phyloP scores from a whole-genome alignment of 768 basidiomycete species.

The Lactifluus hygrophoroides region DNA sequence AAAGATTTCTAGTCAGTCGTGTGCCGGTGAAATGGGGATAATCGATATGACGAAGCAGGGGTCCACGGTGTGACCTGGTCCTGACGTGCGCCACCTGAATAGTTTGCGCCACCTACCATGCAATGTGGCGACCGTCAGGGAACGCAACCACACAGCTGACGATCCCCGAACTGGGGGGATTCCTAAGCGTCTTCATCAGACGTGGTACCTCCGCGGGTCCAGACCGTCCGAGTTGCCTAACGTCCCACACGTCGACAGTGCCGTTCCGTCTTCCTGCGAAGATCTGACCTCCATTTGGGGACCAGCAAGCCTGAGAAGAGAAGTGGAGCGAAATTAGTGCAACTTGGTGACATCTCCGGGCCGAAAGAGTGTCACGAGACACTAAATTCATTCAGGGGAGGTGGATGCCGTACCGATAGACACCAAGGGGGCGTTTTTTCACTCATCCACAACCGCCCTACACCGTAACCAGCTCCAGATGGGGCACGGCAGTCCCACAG shows the following conservation, averaged over 20 bases:
- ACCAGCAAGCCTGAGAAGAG: slow-evolving; percentile 99
- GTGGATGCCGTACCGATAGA: slow-evolving; percentile 59
- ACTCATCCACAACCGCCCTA: slow-evolving; percentile 80
- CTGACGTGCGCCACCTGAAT: slow-evolving; percentile 2
- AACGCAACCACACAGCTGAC: slow-evolving; percentile 89
- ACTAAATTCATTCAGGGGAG: background rate
- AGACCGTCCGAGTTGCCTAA: slow-evolving; percentile 65
- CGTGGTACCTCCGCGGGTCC: slow-evolving; percentile 60
- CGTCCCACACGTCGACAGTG: slow-evolving; percentile 90
- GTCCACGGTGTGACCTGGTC: background rate
- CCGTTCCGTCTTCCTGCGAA: slow-evolving; percentile 89
- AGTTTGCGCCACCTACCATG: slow-evolving; percentile 56
- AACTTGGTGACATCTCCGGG: background rate
- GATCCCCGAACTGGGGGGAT: slow-evolving; percentile 81
- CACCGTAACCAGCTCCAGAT: slow-evolving; percentile 48
- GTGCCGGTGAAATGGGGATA: background rate
- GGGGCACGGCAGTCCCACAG: slow-evolving; percentile 82
- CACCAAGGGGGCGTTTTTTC: slow-evolving; percentile 96
- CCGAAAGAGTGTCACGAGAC: slow-evolving; percentile 3
- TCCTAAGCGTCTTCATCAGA: slow-evolving; percentile 72
- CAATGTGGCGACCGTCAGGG: slow-evolving; percentile 86
- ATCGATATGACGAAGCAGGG: background rate
- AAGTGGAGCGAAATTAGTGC: too few relatives aligned
- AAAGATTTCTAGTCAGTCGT: slow-evolving; percentile 9
- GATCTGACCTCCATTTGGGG: slow-evolving; percentile 76